phyloP scores from a whole-genome alignment of 805 yeast genomes.

The Monosporozyma solicola region DNA sequence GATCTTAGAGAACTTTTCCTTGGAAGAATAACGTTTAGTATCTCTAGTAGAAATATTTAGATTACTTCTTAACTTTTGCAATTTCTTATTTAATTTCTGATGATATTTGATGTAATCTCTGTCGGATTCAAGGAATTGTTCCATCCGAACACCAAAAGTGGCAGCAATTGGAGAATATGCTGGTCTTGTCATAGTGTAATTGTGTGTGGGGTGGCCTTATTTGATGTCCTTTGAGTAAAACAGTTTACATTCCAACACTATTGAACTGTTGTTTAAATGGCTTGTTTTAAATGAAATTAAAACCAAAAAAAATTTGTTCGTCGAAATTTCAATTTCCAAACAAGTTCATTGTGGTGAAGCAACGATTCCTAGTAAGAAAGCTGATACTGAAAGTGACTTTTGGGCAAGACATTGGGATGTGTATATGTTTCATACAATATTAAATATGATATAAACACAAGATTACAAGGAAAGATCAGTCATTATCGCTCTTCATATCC shows the following conservation, averaged over 20 bases:
- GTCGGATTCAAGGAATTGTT: slow-evolving; percentile 54
- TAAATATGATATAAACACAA: too few species aligned
- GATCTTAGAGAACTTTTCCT: slow-evolving; percentile 39
- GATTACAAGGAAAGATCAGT: too few species aligned
- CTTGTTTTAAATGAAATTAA: background rate
- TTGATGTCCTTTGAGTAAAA: background rate
- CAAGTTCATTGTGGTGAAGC: background rate
- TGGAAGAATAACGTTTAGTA: slow-evolving; percentile 49
- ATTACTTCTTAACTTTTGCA: slow-evolving; percentile 57
- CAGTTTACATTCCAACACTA: background rate
- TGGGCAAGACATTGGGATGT: too few species aligned
- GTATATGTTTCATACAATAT: too few species aligned
- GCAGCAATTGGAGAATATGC: slow-evolving; percentile 29
- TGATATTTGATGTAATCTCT: slow-evolving; percentile 67
- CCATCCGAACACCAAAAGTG: slow-evolving; percentile 45
- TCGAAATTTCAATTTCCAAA: background rate
- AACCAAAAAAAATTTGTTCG: background rate
- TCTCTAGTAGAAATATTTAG: slow-evolving; percentile 56
- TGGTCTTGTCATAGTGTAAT: background rate
- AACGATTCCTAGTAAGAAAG: background rate
- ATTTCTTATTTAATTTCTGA: slow-evolving; percentile 46
- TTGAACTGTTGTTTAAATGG: background rate
- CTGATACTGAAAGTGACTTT: too few species aligned
- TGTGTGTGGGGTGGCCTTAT: background rate
- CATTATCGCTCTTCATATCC: too few species aligned